Base-by-base conservation (phyloP, 202 grass and related monocot species). In the Elaeis oleifera region DNA sequence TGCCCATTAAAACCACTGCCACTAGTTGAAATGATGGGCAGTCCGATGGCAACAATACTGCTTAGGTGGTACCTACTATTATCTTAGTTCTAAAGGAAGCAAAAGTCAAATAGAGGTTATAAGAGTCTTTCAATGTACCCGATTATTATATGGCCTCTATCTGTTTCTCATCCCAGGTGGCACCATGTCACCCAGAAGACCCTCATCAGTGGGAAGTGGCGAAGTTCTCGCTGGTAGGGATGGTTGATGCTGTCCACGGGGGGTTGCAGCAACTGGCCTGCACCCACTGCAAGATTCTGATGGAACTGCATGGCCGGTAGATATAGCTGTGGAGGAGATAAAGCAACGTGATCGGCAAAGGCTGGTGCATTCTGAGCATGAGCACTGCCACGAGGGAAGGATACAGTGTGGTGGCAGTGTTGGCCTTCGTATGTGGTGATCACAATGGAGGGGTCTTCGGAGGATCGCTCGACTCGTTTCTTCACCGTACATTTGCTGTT, bases 401-500 rank as follows among this genome's bases (percentile, higher is more conserved):
- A 55, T 53, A 78, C 70, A 25, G 76, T 84, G 76, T 95, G 79
- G 69, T 95, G 89, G 78, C 78, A 89, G 68, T 95, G 89, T 64
- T 87, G 89, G 26, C 89, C 89, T 80, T 95, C 89, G 32, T 95
- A 95, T 59, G 89, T 95, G 71, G 89, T 95, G 79, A 95, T 66
- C 21, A 95, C 84, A 8, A 85, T 27, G 70, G 89, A 78, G 14
- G 84, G 72, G 27, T 95, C 84, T 14, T 75, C 23, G 23, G 68
- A 74, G 36, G 78, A 95, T 24, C 89, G 80, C 81, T 95, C 84
- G 6, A 95, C 81, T 13, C 84, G 78, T 70, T 95, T 95, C 81
- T 95, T 95, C 53, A 95, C 89, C 24, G 64, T 70, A 69, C 89
- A 95, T 71, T 85, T 89, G 89, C 52, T 69, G 75, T 74, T 82